These are phyloP conservation scores for Colletotrichum australisinense DNA, from an alignment of 2,329 filamentous ascomycete species.

Conservation along the genomic window DNA sequence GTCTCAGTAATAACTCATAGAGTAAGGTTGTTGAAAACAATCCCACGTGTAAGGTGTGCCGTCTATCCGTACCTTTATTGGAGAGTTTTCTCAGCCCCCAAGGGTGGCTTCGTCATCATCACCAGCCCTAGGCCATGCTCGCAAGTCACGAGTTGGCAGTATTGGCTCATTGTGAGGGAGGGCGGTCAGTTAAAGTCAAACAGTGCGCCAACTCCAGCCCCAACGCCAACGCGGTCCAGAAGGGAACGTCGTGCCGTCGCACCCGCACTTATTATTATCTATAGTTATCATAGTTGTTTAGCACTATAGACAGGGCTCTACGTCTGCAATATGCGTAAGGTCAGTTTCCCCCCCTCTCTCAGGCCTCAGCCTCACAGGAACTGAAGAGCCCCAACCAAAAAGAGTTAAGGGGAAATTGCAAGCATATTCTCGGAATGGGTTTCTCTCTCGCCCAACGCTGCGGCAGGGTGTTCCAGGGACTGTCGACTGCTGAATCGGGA, in stretches of 20 bases:
- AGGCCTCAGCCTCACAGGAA: neutral
- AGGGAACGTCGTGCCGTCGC: neutral
- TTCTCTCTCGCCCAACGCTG: neutral
- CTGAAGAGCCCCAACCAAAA: neutral
- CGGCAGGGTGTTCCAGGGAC: neutral
- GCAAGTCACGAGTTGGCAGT: neutral
- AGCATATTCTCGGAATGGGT: constrained; percentile 13
- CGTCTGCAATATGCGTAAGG: neutral
- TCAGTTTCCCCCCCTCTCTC: neutral
- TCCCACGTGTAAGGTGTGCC: neutral
- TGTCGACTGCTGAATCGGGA: neutral
- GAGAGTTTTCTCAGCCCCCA: neutral
- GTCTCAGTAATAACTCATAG: neutral
- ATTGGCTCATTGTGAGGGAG: neutral
- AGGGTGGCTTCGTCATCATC: constrained; percentile 2
- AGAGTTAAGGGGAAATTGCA: constrained; percentile 6
- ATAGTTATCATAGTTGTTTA: neutral
- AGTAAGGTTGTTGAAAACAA: neutral
- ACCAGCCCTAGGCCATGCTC: neutral
- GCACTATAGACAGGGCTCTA: neutral
- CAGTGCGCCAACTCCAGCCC: neutral
- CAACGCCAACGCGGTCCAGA: neutral
- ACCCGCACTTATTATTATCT: neutral
- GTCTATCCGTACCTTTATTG: neutral
- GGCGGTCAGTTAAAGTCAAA: neutral